These are phyloP conservation scores for Debaryomyces castellii DNA, from an alignment of 805 yeast species.

Conservation along the genomic window DNA sequence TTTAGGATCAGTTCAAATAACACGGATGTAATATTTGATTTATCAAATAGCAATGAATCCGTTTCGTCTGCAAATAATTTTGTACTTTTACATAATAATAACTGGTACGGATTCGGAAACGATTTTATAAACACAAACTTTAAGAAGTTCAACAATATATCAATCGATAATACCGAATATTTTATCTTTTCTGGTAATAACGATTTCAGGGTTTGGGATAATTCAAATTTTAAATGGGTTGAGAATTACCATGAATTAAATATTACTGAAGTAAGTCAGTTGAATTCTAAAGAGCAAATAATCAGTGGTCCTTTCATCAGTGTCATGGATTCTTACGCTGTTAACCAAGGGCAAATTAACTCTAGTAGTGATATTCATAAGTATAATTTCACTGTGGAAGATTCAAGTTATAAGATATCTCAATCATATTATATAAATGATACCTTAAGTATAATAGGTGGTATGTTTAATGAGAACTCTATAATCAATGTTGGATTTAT, in stretches of 20 bases:
- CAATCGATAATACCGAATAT: conserved; percentile 39
- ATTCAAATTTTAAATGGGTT: conserved; percentile 35
- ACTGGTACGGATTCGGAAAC: conserved; percentile 47
- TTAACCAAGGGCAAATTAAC: conserved; percentile 24
- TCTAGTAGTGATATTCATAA: conserved; percentile 18
- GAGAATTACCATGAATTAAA: conserved; percentile 28
- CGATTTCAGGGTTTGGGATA: conserved; percentile 42
- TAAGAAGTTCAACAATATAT: conserved; percentile 32
- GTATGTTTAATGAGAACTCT: conserved; percentile 42
- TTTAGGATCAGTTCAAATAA: conserved; percentile 28
- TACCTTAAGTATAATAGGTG: conserved; percentile 57
- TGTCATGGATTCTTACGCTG: conserved; percentile 28
- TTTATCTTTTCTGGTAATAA: conserved; percentile 35
- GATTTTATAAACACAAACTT: conserved; percentile 19
- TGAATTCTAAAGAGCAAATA: conserved; percentile 28
- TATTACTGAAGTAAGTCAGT: conserved; percentile 23
- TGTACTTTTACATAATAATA: conserved; percentile 35
- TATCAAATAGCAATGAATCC: conserved; percentile 28
- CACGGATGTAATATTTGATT: conserved; percentile 27
- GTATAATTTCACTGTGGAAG: conserved; percentile 23
- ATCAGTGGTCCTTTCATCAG: conserved; percentile 34
- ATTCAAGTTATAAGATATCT: conserved; percentile 14
- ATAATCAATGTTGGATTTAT: conserved; percentile 32
- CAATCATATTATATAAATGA: conserved; percentile 48
- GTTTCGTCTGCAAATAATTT: conserved; percentile 28